phyloP scores from a whole-genome alignment of 352 stramenopile species.

The Pythium dissotocum region DNA sequence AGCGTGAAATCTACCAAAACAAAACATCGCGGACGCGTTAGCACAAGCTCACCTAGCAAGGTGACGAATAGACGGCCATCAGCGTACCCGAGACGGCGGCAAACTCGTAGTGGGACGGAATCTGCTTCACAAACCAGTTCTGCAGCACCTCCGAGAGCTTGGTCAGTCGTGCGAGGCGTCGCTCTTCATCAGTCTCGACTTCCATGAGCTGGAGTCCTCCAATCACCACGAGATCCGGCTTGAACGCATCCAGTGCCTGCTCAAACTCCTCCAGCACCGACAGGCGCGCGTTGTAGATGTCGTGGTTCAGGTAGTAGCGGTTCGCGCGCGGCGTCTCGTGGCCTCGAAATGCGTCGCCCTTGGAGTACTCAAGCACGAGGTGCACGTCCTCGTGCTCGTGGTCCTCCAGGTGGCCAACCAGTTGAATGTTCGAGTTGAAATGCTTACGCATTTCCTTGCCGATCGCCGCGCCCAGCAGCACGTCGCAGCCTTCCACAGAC shows the following conservation, averaged over 20 bases:
- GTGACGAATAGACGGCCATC: neutral
- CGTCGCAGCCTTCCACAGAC: constrained; percentile 61
- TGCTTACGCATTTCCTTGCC: constrained; percentile 75
- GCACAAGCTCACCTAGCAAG: too few species aligned
- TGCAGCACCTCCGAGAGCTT: constrained; percentile 73
- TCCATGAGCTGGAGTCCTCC: constrained; percentile 85
- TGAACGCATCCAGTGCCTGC: constrained; percentile 51
- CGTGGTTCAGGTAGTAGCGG: constrained; percentile 86
- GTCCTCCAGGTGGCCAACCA: constrained; percentile 64
- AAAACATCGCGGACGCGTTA: neutral
- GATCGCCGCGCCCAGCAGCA: constrained; percentile 75
- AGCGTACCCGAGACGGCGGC: constrained; percentile 63
- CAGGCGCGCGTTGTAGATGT: constrained; percentile 80
- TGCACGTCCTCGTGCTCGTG: constrained; percentile 76
- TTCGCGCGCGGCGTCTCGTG: constrained; percentile 73
- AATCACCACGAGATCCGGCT: constrained; percentile 76
- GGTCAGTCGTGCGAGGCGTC: constrained; percentile 49
- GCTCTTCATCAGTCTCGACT: constrained; percentile 65
- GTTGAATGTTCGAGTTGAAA: constrained; percentile 60
- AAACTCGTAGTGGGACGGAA: constrained; percentile 82
- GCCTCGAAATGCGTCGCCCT: constrained; percentile 60
- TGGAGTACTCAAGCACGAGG: constrained; percentile 77
- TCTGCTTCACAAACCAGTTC: constrained; percentile 60
- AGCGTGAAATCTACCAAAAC: constrained; percentile 61
- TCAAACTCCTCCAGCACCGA: constrained; percentile 84